Base-by-base conservation (phyloP, 2,329 filamentous ascomycete species). In the Chrysosphaeria jannelii region DNA sequence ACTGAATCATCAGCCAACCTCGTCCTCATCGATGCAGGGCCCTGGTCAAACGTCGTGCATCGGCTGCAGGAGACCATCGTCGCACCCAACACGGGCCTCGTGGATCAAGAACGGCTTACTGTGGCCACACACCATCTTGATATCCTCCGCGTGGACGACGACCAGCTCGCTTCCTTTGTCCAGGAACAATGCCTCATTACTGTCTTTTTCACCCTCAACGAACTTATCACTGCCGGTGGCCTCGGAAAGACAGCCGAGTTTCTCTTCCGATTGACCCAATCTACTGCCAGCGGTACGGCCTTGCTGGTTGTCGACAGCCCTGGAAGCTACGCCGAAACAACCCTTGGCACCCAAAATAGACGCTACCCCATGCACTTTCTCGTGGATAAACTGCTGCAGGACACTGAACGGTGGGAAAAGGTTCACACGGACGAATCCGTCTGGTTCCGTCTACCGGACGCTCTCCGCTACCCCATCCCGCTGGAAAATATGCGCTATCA, bases 401-500 rank as follows among this genome's bases (percentile, higher is more conserved):
- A 33, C 20, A 33, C 34, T 12, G 16, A 26, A 17, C 43, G 25
- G 34, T 93, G 81, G 81, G 57, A 65, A 33, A 76, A 71, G 42
- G 28, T 89, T 3, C 50, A 70, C 25, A 61, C 62, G 12, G 55
- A 78, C 29, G 75, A 89, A 22, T 78, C 72, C 3, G 47, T 60
- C 25, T 93, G 81, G 81, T 91, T 81, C 44, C 59, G 81, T 20
- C 45, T 90, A 17, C 50, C 57, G 8, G 53, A 59, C 2, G 47
- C 42, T 10, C 43, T 91, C 32, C 50, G 53, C 19, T 93, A 91
- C 45, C 70, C 78, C 6, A 76, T 91, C 35, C 57, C 65, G 24
- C 45, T 93, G 38, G 81, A 93, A 47, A 75, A 91, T 39, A 90
- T 91, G 79, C 63, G 79, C 22, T 90, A 81, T 43, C 81, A 93